These are phyloP conservation scores for Elsinoe ampelina DNA, from an alignment of 2,329 filamentous ascomycete genomes.

Conservation along the genomic window DNA sequence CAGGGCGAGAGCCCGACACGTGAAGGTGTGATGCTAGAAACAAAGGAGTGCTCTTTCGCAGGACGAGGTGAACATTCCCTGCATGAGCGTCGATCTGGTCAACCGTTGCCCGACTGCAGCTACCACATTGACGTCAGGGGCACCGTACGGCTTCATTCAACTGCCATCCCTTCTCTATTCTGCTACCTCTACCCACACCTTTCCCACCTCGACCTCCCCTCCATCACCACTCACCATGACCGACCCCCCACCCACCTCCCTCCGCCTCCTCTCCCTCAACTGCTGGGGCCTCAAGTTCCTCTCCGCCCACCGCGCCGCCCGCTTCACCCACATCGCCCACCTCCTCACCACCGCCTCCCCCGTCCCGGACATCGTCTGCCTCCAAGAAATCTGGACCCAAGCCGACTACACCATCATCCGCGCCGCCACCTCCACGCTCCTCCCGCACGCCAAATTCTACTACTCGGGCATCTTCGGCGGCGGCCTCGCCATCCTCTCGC, in stretches of 20 bases:
- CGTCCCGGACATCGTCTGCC: constrained; percentile 72
- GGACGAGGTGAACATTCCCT: neutral
- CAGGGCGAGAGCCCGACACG: neutral
- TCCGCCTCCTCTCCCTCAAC: constrained; percentile 82
- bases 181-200: neutral
- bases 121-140: constrained; percentile 5
- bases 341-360: constrained; percentile 62
- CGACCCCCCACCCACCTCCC: constrained; percentile 34
- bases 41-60: neutral
- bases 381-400: constrained; percentile 92
- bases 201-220: neutral
- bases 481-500: constrained; percentile 78
- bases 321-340: constrained; percentile 73
- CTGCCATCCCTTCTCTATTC: neutral
- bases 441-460: constrained; percentile 93
- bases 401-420: constrained; percentile 74
- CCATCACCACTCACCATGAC: constrained; percentile 6
- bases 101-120: neutral
- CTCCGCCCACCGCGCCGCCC: constrained; percentile 65
- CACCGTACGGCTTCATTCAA: neutral
- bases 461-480: constrained; percentile 79
- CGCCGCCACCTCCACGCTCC: constrained; percentile 57
- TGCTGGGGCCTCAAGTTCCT: constrained; percentile 94
- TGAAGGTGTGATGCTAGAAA: neutral
- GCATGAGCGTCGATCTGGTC: neutral